Conservation (phyloP, 768 basidiomycete species). For the Auricularia sp. region DNA sequence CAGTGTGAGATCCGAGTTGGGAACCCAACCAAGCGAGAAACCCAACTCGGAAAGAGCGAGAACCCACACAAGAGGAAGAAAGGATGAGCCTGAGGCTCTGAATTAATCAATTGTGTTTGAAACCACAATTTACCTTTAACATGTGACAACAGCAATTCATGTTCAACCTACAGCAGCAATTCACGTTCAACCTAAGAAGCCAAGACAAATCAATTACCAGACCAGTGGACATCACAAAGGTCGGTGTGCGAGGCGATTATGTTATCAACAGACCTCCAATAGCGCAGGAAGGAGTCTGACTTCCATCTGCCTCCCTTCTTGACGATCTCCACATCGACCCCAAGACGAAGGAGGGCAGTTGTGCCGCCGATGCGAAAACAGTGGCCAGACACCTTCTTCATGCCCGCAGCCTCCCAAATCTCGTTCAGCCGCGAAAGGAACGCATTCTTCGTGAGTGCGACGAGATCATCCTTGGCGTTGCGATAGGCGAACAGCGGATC, state of each 20-base stretch:
- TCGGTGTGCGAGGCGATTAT: neutral
- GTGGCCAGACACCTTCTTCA: neutral
- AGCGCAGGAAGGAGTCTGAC: neutral
- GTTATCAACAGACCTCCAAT: neutral
- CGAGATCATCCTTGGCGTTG: neutral
- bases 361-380: neutral
- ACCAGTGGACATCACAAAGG: neutral
- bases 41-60: no score
- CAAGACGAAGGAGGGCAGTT: neutral
- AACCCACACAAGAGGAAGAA: no score
- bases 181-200: no score
- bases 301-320: neutral
- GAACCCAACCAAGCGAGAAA: no score
- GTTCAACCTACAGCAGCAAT: no score
- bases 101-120: no score
- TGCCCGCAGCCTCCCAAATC: neutral
- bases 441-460: neutral
- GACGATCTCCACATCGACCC: neutral
- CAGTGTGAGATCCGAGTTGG: no score
- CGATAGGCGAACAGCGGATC: neutral
- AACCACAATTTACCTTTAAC: no score
- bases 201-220: no score
- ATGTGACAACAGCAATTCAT: no score
- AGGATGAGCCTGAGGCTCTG: no score
- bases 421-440: neutral